These are phyloP conservation scores for Lunularia cruciata DNA, from an alignment of 225 moss, liverwort and hornwort genomes.

Conservation along the genomic window DNA sequence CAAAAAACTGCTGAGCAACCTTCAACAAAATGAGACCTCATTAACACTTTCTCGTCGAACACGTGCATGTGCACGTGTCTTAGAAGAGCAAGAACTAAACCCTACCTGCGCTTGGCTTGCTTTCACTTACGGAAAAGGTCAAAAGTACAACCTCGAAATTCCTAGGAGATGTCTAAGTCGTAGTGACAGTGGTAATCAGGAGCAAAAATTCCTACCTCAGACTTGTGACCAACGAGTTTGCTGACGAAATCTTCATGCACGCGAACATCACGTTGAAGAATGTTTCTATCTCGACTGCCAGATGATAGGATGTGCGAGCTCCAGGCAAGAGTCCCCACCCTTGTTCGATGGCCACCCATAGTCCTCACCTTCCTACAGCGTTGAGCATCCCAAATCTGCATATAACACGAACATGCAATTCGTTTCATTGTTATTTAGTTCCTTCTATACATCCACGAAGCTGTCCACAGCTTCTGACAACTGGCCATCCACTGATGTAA, in stretches of 20 bases:
- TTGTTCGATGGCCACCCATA: slow-evolving; percentile 88
- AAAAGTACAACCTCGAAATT: too few relatives aligned
- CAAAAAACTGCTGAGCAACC: too few relatives aligned
- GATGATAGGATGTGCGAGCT: slow-evolving; percentile 87
- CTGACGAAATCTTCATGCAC: slow-evolving; percentile 84
- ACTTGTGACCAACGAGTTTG: slow-evolving; percentile 86
- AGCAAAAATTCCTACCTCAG: slow-evolving; percentile 69
- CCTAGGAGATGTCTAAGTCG: too few relatives aligned
- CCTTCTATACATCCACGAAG: too few relatives aligned
- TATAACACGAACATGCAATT: background rate
- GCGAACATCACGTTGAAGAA: slow-evolving; percentile 87
- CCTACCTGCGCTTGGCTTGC: too few relatives aligned
- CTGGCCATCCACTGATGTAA: background rate
- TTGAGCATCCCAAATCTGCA: slow-evolving; percentile 86
- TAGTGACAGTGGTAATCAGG: too few relatives aligned
- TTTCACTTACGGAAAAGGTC: too few relatives aligned
- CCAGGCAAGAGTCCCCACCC: slow-evolving; percentile 94
- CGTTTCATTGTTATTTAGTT: too few relatives aligned
- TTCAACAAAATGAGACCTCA: too few relatives aligned
- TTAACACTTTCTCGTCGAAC: too few relatives aligned
- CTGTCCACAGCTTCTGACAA: background rate
- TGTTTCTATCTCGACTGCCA: slow-evolving; percentile 90
- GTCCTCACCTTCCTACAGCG: slow-evolving; percentile 78
- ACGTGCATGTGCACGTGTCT: too few relatives aligned
- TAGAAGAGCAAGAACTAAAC: too few relatives aligned